phyloP scores from a whole-genome alignment of 1,284 basidiomycete species.

The Papiliotrema fonsecae region DNA sequence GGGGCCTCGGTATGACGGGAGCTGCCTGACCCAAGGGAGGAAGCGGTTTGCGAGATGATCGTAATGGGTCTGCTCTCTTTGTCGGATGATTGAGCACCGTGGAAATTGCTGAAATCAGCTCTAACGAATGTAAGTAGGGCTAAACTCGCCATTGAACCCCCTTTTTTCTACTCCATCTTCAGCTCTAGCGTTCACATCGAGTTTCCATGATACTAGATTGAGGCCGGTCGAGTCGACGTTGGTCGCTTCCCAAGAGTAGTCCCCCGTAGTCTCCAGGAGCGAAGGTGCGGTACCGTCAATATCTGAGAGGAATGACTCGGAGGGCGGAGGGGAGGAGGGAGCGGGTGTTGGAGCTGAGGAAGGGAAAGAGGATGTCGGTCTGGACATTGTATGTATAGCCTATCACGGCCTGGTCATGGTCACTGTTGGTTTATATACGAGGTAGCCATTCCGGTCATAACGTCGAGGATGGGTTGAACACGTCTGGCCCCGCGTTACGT shows the following conservation, averaged over 20 bases:
- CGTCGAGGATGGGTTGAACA: no score
- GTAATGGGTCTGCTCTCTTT: slow-evolving; percentile 74
- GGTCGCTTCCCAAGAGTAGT: slow-evolving; percentile 23
- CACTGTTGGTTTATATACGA: no score
- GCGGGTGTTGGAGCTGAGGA: slow-evolving; percentile 26
- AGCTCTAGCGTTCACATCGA: slow-evolving; percentile 28
- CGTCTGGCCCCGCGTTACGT: neutral
- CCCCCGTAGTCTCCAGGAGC: slow-evolving; percentile 32
- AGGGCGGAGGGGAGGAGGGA: slow-evolving; percentile 38
- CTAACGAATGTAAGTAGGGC: neutral
- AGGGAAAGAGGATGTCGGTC: slow-evolving; percentile 14
- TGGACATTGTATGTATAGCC: slow-evolving; percentile 20
- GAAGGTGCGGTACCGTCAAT: slow-evolving; percentile 41
- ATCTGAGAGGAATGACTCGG: slow-evolving; percentile 44
- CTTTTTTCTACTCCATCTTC: slow-evolving; percentile 40
- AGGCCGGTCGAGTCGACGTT: slow-evolving; percentile 28
- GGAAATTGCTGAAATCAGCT: slow-evolving; percentile 56
- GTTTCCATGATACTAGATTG: slow-evolving; percentile 47
- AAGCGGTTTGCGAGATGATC: slow-evolving; percentile 67
- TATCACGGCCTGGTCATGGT: no score
- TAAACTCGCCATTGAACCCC: slow-evolving; percentile 41
- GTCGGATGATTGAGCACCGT: slow-evolving; percentile 80
- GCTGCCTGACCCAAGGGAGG: slow-evolving; percentile 63
- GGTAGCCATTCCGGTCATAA: no score
- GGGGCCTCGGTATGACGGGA: slow-evolving; percentile 59